Evolutionary conservation across 116 monocot genomes (phyloP).

Genomic region (Papilionanthe hybrid): DNA sequence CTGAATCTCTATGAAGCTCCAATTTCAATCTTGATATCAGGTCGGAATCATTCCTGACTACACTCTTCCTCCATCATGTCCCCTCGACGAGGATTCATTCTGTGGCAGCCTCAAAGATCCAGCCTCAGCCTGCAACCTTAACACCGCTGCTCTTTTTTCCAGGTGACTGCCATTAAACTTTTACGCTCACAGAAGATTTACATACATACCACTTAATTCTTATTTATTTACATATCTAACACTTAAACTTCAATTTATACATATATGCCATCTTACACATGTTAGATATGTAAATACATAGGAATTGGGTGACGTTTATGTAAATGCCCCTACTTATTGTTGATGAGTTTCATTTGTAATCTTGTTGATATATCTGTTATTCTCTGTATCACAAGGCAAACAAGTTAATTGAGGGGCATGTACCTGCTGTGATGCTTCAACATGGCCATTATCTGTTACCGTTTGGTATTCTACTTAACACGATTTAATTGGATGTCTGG

Average conservation of each 20-base stretch:
- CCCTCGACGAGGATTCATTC: slow-evolving; percentile 72
- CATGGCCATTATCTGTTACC: too few relatives aligned
- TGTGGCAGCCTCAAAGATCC: slow-evolving; percentile 77
- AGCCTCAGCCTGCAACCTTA: slow-evolving; percentile 63
- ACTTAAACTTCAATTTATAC: too few relatives aligned
- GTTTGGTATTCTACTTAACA: too few relatives aligned
- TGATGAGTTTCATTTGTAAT: not conserved
- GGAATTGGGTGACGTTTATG: not conserved
- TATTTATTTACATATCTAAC: too few relatives aligned
- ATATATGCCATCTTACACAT: too few relatives aligned
- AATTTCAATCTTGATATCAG: slow-evolving; percentile 20
- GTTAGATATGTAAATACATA: too few relatives aligned
- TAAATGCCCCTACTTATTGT: not conserved
- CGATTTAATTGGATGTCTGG: too few relatives aligned
- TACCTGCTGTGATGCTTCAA: too few relatives aligned
- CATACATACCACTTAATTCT: not conserved
- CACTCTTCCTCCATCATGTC: slow-evolving; percentile 76
- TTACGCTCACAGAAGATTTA: not conserved
- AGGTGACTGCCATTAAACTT: slow-evolving; percentile 27
- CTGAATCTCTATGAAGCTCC: not conserved
- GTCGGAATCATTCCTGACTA: slow-evolving; percentile 85
- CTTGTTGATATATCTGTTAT: not conserved
- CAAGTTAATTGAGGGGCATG: too few relatives aligned
- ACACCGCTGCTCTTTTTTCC: slow-evolving; percentile 46
- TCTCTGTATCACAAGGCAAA: not conserved